Base-by-base conservation (phyloP, 176 grass and related monocot genomes). In the Lolium multiflorum region DNA sequence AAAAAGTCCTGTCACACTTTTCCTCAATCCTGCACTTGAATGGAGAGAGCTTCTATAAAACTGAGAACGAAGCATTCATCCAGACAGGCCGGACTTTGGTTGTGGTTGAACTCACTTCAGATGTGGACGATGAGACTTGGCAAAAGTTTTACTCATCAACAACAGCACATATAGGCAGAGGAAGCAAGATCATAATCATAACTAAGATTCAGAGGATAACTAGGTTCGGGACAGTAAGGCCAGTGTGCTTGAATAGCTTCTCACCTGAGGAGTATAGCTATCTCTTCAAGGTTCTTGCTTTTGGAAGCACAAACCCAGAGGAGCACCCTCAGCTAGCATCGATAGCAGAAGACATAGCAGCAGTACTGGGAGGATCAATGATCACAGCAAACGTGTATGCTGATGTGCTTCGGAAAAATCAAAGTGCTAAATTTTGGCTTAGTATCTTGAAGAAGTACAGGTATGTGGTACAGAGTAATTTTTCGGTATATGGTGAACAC, bases 111-210 rank as follows among this genome's bases (percentile, higher is more conserved):
- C 58, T 89, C 35, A 16, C 11, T 17, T 37, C 75, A 57, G 82
- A 85, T 35, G 15, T 67, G 37, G 76, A 80, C 20, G 82, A 84
- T 3, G 35, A 65, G 15, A 17, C 4, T 6, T 84, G 87, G 76
- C 1, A 18, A 2, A 74, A 24, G 1, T 84, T 89, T 21, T 89
- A 84, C 65, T 72, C 58, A 6, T 22, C 57, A 20, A 18, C 54
- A 3, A 56, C 16, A 0, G 44, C 8, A 15, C 8, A 52, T 20
- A 85, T 80, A 76, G 68, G 9, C 1, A 52, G 7, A 73, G 81
- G 87, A 79, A 80, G 87, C 55, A 89, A 84, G 75, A 79, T 89
- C 65, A 54, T 84, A 55, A 54, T 84, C 47, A 17, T 85, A 68
- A 81, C 58, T 20, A 85, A 50, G 49, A 56, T 49, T 9, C 4